Percentiles rank a stretch among this genome's conserved stretches.
phyloP scores from a whole-genome alignment of 2,329 filamentous ascomycete species.

The Venturia effusa region DNA sequence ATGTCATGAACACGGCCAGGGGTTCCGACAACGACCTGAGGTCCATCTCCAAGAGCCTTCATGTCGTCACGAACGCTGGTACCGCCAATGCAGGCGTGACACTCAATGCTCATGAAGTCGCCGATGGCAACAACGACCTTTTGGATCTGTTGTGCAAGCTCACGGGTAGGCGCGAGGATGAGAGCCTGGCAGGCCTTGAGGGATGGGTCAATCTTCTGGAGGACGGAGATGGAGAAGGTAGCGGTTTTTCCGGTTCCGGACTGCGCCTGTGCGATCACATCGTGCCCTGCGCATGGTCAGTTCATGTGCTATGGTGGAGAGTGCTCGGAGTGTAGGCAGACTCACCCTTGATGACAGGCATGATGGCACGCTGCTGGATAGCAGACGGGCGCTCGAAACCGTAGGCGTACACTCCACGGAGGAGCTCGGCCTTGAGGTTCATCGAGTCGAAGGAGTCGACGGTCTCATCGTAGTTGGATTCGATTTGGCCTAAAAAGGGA shows the following conservation, averaged over 20 bases:
- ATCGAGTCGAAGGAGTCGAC: slow-evolving; percentile 99
- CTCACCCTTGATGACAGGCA: slow-evolving; percentile 99
- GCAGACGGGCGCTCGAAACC: slow-evolving; percentile 99
- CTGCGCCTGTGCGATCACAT: slow-evolving; percentile 99
- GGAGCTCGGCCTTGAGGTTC: slow-evolving; percentile 92
- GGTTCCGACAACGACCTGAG: slow-evolving; percentile 94
- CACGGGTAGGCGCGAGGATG: slow-evolving; percentile 94
- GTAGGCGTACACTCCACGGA: slow-evolving; percentile 98
- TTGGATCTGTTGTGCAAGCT: slow-evolving; percentile 98
- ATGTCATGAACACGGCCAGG: slow-evolving; percentile 98
- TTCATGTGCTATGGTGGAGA: background rate
- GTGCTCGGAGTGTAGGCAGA: slow-evolving; percentile 15
- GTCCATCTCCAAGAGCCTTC: slow-evolving; percentile 91
- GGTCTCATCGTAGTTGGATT: slow-evolving; percentile 99
- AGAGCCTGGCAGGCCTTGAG: slow-evolving; percentile 97
- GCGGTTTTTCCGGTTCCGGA: slow-evolving; percentile 99
- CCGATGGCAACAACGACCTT: slow-evolving; percentile 98
- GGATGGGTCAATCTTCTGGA: slow-evolving; percentile 95
- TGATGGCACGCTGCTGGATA: slow-evolving; percentile 99
- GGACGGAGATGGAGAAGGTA: slow-evolving; percentile 97
- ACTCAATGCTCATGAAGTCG: slow-evolving; percentile 99
- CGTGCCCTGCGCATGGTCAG: slow-evolving; percentile 51
- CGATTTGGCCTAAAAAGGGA: slow-evolving; percentile 72
- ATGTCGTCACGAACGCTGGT: slow-evolving; percentile 98
- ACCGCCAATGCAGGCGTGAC: slow-evolving; percentile 98